Evolutionary conservation across 495 filamentous ascomycete genomes (phyloP).

Genomic region (Thermochaetoides thermophila): DNA sequence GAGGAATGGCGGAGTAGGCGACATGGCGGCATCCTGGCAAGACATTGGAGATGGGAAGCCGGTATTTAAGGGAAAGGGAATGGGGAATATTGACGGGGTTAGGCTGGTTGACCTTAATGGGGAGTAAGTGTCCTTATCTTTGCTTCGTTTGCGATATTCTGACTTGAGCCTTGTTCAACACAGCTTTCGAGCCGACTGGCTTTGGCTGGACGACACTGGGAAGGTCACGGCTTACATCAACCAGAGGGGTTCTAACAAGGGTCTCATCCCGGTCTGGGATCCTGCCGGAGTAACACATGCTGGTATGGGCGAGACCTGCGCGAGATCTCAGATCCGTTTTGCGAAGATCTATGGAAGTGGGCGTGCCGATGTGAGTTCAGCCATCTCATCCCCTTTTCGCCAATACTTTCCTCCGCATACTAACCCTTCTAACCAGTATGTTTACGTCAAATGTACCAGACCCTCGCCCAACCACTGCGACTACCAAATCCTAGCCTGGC

Average conservation of each 20-base stretch:
- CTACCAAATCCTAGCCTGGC: background rate
- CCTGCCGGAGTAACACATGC: slow-evolving; percentile 4
- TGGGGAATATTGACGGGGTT: slow-evolving; percentile 10
- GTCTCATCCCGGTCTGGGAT: slow-evolving; percentile 1
- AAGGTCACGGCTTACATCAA: slow-evolving; percentile 14
- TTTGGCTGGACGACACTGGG: slow-evolving; percentile 17
- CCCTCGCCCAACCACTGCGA: background rate
- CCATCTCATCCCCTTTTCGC: too few relatives aligned
- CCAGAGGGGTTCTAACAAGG: slow-evolving; percentile 10
- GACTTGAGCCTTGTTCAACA: background rate
- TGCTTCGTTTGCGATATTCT: background rate
- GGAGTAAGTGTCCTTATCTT: slow-evolving; percentile 5
- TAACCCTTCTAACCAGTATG: background rate
- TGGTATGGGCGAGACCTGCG: background rate
- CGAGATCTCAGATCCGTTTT: slow-evolving; percentile 1
- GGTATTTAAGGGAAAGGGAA: slow-evolving; percentile 8
- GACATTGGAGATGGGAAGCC: slow-evolving; percentile 2
- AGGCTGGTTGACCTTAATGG: slow-evolving; percentile 22
- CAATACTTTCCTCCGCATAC: too few relatives aligned
- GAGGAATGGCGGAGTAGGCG: slow-evolving; percentile 17
- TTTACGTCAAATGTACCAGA: background rate
- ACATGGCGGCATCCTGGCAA: slow-evolving; percentile 16
- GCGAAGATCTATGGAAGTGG: background rate
- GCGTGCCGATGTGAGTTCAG: background rate
- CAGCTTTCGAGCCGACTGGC: slow-evolving; percentile 14